Evolutionary conservation across 495 filamentous ascomycete genomes (phyloP).

Genomic region (Aspergillus incahuasiensis): DNA sequence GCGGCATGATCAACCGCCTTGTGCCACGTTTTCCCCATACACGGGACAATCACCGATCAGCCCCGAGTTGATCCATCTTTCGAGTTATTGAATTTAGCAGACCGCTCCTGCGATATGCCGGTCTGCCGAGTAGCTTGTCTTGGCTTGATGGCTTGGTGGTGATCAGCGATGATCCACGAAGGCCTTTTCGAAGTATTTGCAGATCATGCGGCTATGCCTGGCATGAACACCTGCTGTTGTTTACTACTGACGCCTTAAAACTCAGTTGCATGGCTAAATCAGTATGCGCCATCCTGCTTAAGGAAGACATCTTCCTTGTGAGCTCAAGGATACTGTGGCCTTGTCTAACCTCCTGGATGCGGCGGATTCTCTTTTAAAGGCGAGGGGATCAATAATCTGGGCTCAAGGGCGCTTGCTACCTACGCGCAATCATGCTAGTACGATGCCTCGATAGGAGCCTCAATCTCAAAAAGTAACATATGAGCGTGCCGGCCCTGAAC

Average conservation of each 20-base stretch:
- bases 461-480: not conserved
- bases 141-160: slow-evolving; percentile 1
- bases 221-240: not conserved
- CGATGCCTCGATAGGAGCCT: not conserved
- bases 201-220: not conserved
- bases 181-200: not conserved
- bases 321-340: too few relatives aligned
- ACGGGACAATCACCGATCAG: not conserved
- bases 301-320: too few relatives aligned
- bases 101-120: slow-evolving; percentile 3
- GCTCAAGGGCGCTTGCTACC: not conserved
- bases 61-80: not conserved
- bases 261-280: not conserved
- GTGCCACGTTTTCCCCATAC: not conserved
- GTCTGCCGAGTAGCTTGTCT: not conserved
- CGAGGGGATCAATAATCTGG: not conserved
- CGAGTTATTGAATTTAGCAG: not conserved
- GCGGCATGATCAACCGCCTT: not conserved
- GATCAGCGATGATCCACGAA: not conserved
- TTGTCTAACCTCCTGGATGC: too few relatives aligned
- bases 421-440: not conserved
- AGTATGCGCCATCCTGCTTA: not conserved
- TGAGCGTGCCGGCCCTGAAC: not conserved
- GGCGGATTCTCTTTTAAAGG: not conserved
- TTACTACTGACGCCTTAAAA: not conserved